phyloP scores from a whole-genome alignment of 2,329 filamentous ascomycete genomes.

The Colletotrichum sp. region DNA sequence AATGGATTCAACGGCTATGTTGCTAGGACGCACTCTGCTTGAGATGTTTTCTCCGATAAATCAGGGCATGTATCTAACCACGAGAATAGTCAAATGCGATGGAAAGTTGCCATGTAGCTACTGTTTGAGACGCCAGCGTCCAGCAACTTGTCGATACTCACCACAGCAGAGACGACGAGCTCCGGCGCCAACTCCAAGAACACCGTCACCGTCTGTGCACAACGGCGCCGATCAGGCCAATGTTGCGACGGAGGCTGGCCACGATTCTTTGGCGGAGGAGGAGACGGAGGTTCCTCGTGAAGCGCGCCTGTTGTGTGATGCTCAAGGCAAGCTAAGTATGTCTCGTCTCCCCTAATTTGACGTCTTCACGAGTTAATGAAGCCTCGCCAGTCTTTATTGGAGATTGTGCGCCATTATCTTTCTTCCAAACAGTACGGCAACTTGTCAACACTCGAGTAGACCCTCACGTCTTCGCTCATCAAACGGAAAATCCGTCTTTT shows the following conservation, averaged over 20 bases:
- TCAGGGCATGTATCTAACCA: background rate
- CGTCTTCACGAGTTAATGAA: background rate
- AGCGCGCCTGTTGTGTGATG: slow-evolving; percentile 55
- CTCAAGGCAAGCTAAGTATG: slow-evolving; percentile 52
- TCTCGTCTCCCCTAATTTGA: background rate
- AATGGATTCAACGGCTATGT: background rate
- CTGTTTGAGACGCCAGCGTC: slow-evolving; percentile 48
- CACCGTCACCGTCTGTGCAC: slow-evolving; percentile 14
- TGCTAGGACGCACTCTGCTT: background rate
- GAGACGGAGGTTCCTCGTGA: slow-evolving; percentile 61
- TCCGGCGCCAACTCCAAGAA: slow-evolving; percentile 23
- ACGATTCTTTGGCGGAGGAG: slow-evolving; percentile 44
- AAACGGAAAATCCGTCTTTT: slow-evolving; percentile 51
- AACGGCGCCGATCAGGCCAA: background rate
- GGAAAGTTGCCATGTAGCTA: slow-evolving; percentile 58
- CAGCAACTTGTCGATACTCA: slow-evolving; percentile 53
- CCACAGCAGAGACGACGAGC: slow-evolving; percentile 44
- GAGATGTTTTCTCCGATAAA: background rate
- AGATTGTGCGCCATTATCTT: slow-evolving; percentile 60
- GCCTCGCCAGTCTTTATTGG: slow-evolving; percentile 50
- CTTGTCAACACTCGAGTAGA: slow-evolving; percentile 55
- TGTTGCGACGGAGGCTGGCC: background rate
- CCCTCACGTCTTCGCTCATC: slow-evolving; percentile 54
- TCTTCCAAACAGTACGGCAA: slow-evolving; percentile 60
- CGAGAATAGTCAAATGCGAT: slow-evolving; percentile 52